These are phyloP conservation scores for Vitis riparia DNA, from an alignment of 164 flowering plant species.

Conservation along the genomic window DNA sequence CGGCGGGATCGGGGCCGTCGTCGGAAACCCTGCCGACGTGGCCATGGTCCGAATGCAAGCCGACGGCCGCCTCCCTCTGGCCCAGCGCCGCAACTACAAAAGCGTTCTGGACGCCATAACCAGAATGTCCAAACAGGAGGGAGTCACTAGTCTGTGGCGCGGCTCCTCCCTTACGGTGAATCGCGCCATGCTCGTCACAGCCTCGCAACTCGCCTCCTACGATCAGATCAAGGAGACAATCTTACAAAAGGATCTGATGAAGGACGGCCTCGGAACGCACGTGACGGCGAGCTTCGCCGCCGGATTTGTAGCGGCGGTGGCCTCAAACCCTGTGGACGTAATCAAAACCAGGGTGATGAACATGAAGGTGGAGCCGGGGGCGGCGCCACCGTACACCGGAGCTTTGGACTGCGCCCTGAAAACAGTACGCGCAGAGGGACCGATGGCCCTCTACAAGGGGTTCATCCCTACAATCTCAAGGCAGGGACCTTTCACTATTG, in stretches of 20 bases:
- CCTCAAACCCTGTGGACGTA: conserved; percentile 86
- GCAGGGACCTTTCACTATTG: conserved; percentile 90
- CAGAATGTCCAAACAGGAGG: conserved; percentile 64
- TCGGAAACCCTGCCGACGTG: conserved; percentile 92
- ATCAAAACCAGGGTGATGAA: conserved; percentile 91
- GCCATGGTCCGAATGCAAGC: conserved; percentile 98
- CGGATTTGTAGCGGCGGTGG: conserved; percentile 86
- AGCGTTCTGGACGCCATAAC: conserved; percentile 73
- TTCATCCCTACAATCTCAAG: conserved; percentile 84
- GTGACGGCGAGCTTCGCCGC: conserved; percentile 84
- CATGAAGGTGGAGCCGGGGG: conserved; percentile 76
- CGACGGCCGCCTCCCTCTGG: conserved; percentile 78
- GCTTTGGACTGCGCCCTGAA: conserved; percentile 81
- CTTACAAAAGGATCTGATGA: conserved; percentile 48
- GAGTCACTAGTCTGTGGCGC: conserved; percentile 75
- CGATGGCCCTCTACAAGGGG: conserved; percentile 85
- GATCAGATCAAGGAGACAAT: conserved; percentile 84
- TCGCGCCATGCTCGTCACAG: conserved; percentile 92
- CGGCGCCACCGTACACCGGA: conserved; percentile 68
- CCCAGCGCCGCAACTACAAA: conserved; percentile 76
- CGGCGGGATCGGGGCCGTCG: conserved; percentile 83
- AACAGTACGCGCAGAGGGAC: conserved; percentile 75
- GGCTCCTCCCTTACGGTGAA: conserved; percentile 87
- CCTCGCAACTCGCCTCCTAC: conserved; percentile 89
- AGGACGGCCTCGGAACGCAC: conserved; percentile 84